These are phyloP conservation scores for Citeromyces siamensis DNA, from an alignment of 1,139 yeast species.

Conservation along the genomic window DNA sequence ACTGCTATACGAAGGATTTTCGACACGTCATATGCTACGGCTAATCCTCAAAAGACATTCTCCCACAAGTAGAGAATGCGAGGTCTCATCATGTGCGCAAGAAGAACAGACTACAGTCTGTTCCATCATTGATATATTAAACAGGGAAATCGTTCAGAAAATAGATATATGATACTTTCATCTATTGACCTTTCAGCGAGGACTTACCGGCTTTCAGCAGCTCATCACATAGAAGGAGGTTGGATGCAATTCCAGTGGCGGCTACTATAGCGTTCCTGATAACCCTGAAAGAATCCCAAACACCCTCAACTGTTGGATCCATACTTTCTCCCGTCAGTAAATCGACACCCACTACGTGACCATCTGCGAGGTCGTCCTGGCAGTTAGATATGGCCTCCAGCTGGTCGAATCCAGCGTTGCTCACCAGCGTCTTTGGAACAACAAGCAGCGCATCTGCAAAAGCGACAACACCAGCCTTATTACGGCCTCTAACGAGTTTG, in stretches of 20 bases:
- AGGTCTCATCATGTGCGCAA: no score
- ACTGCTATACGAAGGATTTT: no score
- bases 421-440: conserved; percentile 85
- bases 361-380: conserved; percentile 80
- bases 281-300: conserved; percentile 94
- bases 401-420: conserved; percentile 90
- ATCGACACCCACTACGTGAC: conserved; percentile 82
- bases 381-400: conserved; percentile 82
- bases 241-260: conserved; percentile 92
- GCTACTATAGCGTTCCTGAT: conserved; percentile 85
- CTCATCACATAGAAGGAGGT: conserved; percentile 89
- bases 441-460: conserved; percentile 86
- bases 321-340: conserved; percentile 88
- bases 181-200: conserved; percentile 49
- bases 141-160: not conserved
- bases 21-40: no score
- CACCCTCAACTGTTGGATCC: conserved; percentile 90
- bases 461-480: conserved; percentile 84
- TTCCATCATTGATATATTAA: no score
- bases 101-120: no score
- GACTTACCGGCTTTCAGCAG: conserved; percentile 93
- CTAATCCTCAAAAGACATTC: no score
- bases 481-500: conserved; percentile 66
- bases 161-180: not conserved
- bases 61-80: no score